Conservation (phyloP, 305 asterid species). For the Salvia sclarea region DNA sequence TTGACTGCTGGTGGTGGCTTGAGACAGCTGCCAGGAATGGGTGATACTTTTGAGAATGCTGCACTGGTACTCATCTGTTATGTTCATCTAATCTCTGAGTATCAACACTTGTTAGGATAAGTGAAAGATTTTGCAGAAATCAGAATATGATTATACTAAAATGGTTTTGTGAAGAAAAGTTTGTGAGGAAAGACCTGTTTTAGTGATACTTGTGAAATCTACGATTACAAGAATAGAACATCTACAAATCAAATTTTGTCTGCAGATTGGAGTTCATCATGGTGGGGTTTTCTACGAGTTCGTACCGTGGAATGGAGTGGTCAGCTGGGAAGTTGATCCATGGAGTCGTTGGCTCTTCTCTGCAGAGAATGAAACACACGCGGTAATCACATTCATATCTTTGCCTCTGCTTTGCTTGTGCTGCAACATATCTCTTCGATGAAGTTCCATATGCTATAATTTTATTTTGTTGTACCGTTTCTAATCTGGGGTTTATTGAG, state of each 20-base stretch:
- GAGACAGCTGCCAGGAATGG: slow-evolving; percentile 78
- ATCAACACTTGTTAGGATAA: neutral
- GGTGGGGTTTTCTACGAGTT: slow-evolving; percentile 83
- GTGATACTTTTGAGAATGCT: slow-evolving; percentile 69
- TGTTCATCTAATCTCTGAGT: slow-evolving; percentile 22
- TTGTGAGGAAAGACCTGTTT: slow-evolving; percentile 18
- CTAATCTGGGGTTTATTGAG: slow-evolving; percentile 22
- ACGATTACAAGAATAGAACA: slow-evolving; percentile 2
- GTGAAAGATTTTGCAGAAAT: neutral
- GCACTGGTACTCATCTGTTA: slow-evolving; percentile 65
- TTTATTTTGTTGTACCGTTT: neutral
- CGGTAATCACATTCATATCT: slow-evolving; percentile 43
- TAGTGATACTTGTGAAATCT: slow-evolving; percentile 5
- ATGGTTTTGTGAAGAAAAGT: neutral
- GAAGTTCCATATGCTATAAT: neutral
- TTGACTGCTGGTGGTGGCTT: slow-evolving; percentile 87
- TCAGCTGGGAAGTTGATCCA: slow-evolving; percentile 75
- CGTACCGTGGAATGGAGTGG: slow-evolving; percentile 90
- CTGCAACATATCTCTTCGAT: neutral
- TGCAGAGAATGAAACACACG: slow-evolving; percentile 75
- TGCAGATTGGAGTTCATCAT: slow-evolving; percentile 87
- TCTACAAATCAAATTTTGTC: slow-evolving; percentile 13
- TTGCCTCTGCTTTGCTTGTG: neutral
- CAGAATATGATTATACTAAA: neutral
- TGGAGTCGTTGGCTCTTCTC: slow-evolving; percentile 91